Evolutionary conservation across 768 basidiomycete genomes (phyloP), one percentile per base, ranked within the genome.

Genomic region (Ephemerocybe angulata): DNA sequence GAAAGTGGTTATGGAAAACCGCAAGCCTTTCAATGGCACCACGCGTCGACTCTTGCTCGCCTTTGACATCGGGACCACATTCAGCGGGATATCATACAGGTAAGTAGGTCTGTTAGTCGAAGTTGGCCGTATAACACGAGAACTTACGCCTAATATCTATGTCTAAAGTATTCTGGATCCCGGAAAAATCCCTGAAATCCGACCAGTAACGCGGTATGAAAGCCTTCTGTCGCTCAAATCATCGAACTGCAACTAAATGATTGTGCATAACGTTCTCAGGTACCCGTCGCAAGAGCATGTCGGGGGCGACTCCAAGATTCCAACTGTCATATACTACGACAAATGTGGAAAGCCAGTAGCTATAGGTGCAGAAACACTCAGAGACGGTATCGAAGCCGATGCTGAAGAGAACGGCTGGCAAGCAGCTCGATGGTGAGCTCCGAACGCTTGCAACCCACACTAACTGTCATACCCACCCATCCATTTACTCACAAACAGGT

Each of bases 131-230:
- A n/a, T n/a, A n/a, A n/a, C 19, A 8, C 35, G 31, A 15, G 21
- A 25, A 42, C 27, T 40, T 33, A 30, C 49, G 40, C 31, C 30
- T 29, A 33, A 31, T 2, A 22, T 22, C n/a, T n/a, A n/a, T 43
- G 58, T 24, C 46, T 15, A 17, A 29, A 68, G 67, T 30, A 61
- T 68, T 28, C 54, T 68, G 13, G 62, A 66, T 53, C 64, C 62
- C n/a, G 64, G 63, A 29, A 46, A 63, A 35, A 54, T 61, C n/a
- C 64, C 67, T 44, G 10, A 35, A 35, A 35, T 35, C 33, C 17
- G 8, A 35, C 33, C 33, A 8, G 33, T 35, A 17, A 35, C 33
- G 10, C 8, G 33, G 33, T 35, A 17, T 17, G 33, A 35, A 17
- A 8, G 8, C 10, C 17, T 35, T 35, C 61, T 62, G 35, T 62